Conservation (phyloP, 1,139 yeast species). For the Hyphopichia khmerensis region DNA sequence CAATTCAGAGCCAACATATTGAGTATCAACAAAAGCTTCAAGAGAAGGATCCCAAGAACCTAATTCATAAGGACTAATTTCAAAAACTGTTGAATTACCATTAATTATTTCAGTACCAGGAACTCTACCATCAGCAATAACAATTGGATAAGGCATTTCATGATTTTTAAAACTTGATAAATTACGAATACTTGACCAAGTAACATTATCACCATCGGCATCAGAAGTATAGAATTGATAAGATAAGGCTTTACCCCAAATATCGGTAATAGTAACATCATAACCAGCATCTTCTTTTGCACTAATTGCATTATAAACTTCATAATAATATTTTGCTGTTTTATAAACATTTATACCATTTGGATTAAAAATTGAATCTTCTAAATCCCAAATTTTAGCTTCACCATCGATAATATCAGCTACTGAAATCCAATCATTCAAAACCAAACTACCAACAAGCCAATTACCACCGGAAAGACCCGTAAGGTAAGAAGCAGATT, state of each 20-base stretch:
- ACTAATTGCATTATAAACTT: conserved; percentile 25
- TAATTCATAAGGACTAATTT: conserved; percentile 40
- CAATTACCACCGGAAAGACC: conserved; percentile 48
- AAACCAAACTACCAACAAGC: conserved; percentile 39
- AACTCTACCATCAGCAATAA: conserved; percentile 39
- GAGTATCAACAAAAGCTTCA: conserved; percentile 27
- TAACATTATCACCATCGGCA: conserved; percentile 29
- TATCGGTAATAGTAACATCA: conserved; percentile 38
- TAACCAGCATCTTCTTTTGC: conserved; percentile 38
- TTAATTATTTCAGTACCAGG: conserved; percentile 34
- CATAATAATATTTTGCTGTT: conserved; percentile 33
- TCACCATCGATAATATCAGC: conserved; percentile 27
- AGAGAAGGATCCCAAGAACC: conserved; percentile 49
- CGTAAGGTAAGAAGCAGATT: conserved; percentile 36
- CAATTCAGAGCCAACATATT: conserved; percentile 36
- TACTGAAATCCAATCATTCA: conserved; percentile 41
- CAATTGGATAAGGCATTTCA: conserved; percentile 44
- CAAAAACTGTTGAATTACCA: conserved; percentile 42
- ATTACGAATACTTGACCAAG: conserved; percentile 39
- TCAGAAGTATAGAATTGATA: conserved; percentile 30
- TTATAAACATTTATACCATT: conserved; percentile 34
- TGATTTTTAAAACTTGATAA: conserved; percentile 25
- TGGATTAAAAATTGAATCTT: conserved; percentile 40
- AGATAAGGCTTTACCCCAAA: conserved; percentile 46
- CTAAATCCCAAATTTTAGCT: conserved; percentile 37